Evolutionary conservation across 2,329 filamentous ascomycete species (phyloP), one percentile per base, ranked within the genome.

Genomic region (Meredithiella fracta): DNA sequence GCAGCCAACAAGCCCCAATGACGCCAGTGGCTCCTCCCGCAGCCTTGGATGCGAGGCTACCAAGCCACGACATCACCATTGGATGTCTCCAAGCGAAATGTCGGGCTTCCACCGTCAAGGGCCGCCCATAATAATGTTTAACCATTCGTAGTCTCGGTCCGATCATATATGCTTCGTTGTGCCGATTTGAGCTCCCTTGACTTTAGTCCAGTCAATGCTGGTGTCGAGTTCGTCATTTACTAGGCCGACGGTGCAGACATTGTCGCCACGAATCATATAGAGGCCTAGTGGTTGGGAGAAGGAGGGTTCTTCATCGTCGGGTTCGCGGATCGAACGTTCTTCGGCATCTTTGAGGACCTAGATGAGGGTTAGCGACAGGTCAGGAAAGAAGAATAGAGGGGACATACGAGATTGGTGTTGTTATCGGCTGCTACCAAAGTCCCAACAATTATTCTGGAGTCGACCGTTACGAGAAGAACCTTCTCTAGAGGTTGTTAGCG

Each of bases 251-350:
- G 94, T 76, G 60, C 89, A 90, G 51, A 98, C 91, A 65, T 94
- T 96, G 67, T 98, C 92, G 54, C 92, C 92, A 59, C 92, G 79
- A 57, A 98, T 86, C 58, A 98, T 77, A 67, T 96, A 97, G 4
- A 97, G 71, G 1, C 92, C 92, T 60, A 96, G 80, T 3, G 85
- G 81, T 17, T 92, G 82, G 65, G 92, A 81, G 58, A 82, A 79
- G 47, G 85, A 94, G 0, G 83, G 79, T 63, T 94, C 87, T 42
- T 80, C 77, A 65, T 95, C 88, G 65, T 96, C 90, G 47, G 79
- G 77, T 1, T 85, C 83, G 60, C 87, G 85, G 63, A 98, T 95
- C 60, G 96, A 85, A 62, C 92, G 85, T 69, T 98, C 92, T 60
- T 89, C 73, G 3, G 91, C 87, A 61, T 86, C 76, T 62, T 82